A percentile compares a stretch with the other conserved stretches of the same genome.
Evolutionary conservation across 202 grass and related monocot species (phyloP).

Genomic region (Thinopyrum obtusiflorum): DNA sequence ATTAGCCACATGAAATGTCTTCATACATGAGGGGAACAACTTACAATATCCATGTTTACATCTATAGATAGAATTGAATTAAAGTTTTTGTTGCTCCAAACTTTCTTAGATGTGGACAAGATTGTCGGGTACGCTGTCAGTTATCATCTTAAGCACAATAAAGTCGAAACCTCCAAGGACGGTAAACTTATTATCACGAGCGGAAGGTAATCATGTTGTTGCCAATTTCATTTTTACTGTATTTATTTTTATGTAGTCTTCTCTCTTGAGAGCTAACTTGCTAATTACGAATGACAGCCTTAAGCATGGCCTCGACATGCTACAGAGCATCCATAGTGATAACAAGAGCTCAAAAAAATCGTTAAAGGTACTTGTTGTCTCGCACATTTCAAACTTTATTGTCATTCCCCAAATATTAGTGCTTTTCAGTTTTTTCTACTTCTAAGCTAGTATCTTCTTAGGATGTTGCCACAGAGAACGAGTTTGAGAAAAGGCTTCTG

Average conservation of each 20-base stretch:
- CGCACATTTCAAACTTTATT: slow-evolving; percentile 18
- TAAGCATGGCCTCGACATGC: slow-evolving; percentile 86
- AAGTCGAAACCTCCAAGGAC: slow-evolving; percentile 67
- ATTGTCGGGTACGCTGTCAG: slow-evolving; percentile 92
- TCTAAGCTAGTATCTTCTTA: slow-evolving; percentile 36
- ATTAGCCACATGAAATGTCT: too few species aligned
- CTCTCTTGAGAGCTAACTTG: slow-evolving; percentile 17
- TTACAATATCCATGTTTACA: too few species aligned
- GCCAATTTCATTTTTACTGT: slow-evolving; percentile 9
- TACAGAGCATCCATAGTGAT: slow-evolving; percentile 92
- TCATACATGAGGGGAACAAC: too few species aligned
- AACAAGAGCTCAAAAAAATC: slow-evolving; percentile 94
- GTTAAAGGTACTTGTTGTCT: slow-evolving; percentile 60
- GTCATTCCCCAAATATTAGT: not conserved
- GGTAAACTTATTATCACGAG: slow-evolving; percentile 61
- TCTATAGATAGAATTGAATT: not conserved
- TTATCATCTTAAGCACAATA: slow-evolving; percentile 81
- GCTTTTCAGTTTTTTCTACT: not conserved
- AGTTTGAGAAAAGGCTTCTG: slow-evolving; percentile 99
- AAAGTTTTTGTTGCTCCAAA: slow-evolving; percentile 25
- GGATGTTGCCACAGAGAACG: slow-evolving; percentile 97
- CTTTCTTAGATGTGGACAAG: slow-evolving; percentile 85
- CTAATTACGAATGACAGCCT: slow-evolving; percentile 49
- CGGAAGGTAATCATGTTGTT: slow-evolving; percentile 50
- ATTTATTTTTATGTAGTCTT: slow-evolving; percentile 13